Evolutionary conservation across 2,329 filamentous ascomycete genomes (phyloP).

Genomic region (Cladophialophora immunda): DNA sequence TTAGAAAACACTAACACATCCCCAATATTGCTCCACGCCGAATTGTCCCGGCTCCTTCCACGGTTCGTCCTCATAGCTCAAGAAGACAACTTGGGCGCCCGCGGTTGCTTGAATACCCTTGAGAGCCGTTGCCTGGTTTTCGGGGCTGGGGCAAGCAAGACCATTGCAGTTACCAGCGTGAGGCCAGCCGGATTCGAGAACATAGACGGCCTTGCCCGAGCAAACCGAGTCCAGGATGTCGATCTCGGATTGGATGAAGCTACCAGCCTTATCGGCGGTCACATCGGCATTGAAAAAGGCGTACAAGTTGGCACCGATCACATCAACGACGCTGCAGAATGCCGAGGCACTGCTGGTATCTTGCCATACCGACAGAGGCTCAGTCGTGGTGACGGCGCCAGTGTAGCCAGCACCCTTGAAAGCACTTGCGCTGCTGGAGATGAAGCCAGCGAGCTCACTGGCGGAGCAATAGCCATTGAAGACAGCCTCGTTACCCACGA

Average conservation of each 20-base stretch:
- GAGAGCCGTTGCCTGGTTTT: constrained; percentile 77
- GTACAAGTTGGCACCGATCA: constrained; percentile 87
- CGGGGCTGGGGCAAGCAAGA: constrained; percentile 70
- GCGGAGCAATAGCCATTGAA: constrained; percentile 75
- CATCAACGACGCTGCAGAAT: constrained; percentile 78
- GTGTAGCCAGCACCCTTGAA: constrained; percentile 74
- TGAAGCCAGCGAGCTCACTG: constrained; percentile 72
- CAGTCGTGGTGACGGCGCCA: constrained; percentile 81
- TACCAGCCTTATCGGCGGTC: constrained; percentile 71
- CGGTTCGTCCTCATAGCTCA: constrained; percentile 78
- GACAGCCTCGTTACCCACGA: constrained; percentile 91
- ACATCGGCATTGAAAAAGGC: constrained; percentile 87
- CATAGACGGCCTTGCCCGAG: constrained; percentile 75
- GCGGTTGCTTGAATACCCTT: constrained; percentile 70
- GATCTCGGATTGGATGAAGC: constrained; percentile 79
- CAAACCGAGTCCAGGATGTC: constrained; percentile 75
- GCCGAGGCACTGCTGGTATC: constrained; percentile 56
- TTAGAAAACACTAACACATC: constrained; percentile 66
- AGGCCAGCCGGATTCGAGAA: constrained; percentile 94
- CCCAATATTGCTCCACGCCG: constrained; percentile 83
- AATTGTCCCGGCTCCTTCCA: constrained; percentile 81
- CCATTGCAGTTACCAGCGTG: constrained; percentile 75
- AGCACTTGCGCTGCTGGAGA: constrained; percentile 70
- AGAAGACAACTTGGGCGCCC: constrained; percentile 78
- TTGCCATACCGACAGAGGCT: constrained; percentile 79